Evolutionary conservation across 176 grass and related monocot species (phyloP).

Genomic region (Elaeis guineensis): DNA sequence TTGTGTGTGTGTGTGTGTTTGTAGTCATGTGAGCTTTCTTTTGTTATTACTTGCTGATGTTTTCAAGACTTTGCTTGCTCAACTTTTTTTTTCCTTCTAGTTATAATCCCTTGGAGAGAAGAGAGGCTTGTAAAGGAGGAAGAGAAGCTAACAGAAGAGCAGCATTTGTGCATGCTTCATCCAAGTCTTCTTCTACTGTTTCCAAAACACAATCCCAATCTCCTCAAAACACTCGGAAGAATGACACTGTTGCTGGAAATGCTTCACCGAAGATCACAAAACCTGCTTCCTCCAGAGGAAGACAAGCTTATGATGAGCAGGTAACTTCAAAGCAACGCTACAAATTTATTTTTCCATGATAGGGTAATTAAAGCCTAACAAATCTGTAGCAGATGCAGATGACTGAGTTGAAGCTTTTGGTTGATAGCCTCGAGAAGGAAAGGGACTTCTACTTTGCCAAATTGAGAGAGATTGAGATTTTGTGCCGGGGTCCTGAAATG

Average conservation of each 20-base stretch:
- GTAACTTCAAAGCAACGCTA: conserved; percentile 12
- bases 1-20: too few species aligned
- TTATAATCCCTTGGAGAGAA: conserved; percentile 76
- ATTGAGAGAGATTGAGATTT: conserved; percentile 77
- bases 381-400: conserved; percentile 42
- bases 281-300: conserved; percentile 28
- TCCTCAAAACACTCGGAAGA: conserved; percentile 33
- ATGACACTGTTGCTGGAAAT: conserved; percentile 28
- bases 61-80: background rate
- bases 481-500: conserved; percentile 60
- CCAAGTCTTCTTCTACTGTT: conserved; percentile 37
- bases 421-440: conserved; percentile 92
- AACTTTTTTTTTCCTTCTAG: conserved; percentile 19
- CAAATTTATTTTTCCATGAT: background rate
- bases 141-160: conserved; percentile 83
- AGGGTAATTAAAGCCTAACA: background rate
- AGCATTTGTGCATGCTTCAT: conserved; percentile 29
- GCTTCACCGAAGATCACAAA: conserved; percentile 34
- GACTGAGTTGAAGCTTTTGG: conserved; percentile 71
- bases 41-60: too few species aligned
- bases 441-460: conserved; percentile 95
- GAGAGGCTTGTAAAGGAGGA: conserved; percentile 78
- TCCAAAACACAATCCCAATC: conserved; percentile 32
- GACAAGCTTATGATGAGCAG: conserved; percentile 63
- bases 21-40: too few species aligned